Base-by-base conservation (phyloP, 208 protist species). In the Leptomonas pyrrhocoris region DNA sequence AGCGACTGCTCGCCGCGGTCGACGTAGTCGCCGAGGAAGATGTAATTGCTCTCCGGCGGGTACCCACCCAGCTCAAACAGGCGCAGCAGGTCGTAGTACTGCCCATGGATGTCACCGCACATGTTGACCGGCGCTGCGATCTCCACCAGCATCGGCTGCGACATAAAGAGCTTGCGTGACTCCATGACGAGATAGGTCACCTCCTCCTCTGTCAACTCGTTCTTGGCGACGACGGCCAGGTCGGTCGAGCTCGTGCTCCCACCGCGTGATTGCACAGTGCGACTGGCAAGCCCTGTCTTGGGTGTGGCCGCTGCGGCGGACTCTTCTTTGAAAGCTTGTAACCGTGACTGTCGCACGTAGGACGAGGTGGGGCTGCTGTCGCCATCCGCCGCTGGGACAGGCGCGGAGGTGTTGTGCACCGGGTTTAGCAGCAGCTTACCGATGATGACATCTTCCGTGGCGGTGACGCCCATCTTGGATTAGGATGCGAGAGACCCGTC, bases 11-110 rank as follows among this genome's bases (percentile, higher is more conserved):
- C 68, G 0, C 97, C 98, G 54, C 98, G 92, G 72, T 99, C 98
- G 5, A 99, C 98, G 77, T 99, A 99, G 73, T 99, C 97, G 46
- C 98, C 97, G 53, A 99, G 87, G 71, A 99, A 99, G 31, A 99
- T 85, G 79, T 98, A 97, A 58, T 90, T 86, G 19, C 57, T 74
- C 27, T 63, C 65, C 2, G 77, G 76, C 2, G 79, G 83, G 56
- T 81, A 79, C 4, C 73, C 77, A 19, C 83, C 83, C 12, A 81
- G 27, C 49, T 84, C 70, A 36, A 98, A 99, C 66, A 94, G 74
- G 13, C 72, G 70, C 0, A 92, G 57, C 12, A 95, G 72, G 74
- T 97, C 92, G 54, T 73, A 50, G 73, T 88, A 94, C 65, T 97
- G 89, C 6, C 90, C 92, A 63, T 97, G 92, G 28, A 97, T 78